Percentiles rank a stretch among this genome's conserved stretches.
These are phyloP conservation scores for Funneliformis geosporum DNA, from an alignment of 192 early-diverging fungal species.

Conservation along the genomic window DNA sequence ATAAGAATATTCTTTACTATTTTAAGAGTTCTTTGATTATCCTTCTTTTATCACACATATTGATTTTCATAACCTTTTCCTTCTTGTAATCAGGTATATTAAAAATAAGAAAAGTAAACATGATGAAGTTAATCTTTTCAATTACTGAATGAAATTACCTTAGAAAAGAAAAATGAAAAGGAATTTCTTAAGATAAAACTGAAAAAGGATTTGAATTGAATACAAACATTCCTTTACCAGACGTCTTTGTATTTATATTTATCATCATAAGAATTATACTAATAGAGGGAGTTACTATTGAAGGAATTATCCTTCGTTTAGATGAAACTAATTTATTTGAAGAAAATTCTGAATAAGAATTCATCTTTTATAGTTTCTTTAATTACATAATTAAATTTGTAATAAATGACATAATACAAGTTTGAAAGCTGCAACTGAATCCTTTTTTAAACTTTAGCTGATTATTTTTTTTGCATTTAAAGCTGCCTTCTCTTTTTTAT, in stretches of 20 bases:
- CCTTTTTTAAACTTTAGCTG: too few species aligned
- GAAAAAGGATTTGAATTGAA: background rate
- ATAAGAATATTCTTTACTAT: background rate
- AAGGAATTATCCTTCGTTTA: background rate
- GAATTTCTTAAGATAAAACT: background rate
- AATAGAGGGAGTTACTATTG: background rate
- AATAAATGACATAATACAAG: too few species aligned
- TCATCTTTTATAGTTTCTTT: too few species aligned
- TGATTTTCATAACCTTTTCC: background rate
- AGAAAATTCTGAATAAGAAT: background rate
- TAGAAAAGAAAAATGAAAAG: background rate
- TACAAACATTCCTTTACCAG: background rate
- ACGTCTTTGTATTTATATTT: background rate
- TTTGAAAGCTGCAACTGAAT: too few species aligned
- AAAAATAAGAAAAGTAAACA: background rate
- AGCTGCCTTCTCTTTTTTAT: too few species aligned
- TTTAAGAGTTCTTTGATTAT: background rate
- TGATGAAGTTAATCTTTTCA: background rate
- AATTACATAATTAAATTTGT: too few species aligned
- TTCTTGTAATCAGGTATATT: background rate
- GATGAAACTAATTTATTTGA: background rate
- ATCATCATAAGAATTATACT: background rate
- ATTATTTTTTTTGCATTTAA: too few species aligned
- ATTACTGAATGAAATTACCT: background rate
- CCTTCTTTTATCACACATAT: background rate